Evolutionary conservation across 805 yeast species (phyloP), one percentile per base, ranked within the genome.

Genomic region (Grigorovia yakushimaensis): DNA sequence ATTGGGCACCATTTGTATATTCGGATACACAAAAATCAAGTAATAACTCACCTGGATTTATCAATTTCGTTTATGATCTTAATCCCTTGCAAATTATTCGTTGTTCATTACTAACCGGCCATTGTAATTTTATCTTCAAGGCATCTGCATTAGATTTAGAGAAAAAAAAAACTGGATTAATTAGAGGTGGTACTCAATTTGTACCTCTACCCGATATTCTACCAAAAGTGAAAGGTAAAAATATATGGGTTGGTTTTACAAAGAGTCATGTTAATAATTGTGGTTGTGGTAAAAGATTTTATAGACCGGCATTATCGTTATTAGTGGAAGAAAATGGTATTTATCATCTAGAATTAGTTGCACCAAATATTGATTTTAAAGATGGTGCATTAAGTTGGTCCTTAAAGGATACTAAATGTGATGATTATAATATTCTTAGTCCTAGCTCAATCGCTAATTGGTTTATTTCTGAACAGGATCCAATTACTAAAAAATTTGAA

Each of bases 241-340:
- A 51, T 35, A 47, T 54, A 20, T 55, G 59, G 59, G 44, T 55
- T 30, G 58, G 58, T 11, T 54, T 55, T 45, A 56, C 58, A 13
- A 51, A 54, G 40, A 38, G 46, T 30, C 56, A 52, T 30, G 40
- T 54, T 22, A 10, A 33, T n/a, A 30, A 44, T 19, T 55, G 59
- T 47, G 56, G 57, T 11, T 55, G 59, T 44, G 56, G 53, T 23
- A 20, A 17, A 6, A 39, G 20, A 37, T 54, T 45, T 39, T 51
- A 51, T 43, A 51, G 59, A 43, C 57, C 59, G 3, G 51, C 51
- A 51, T 27, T 55, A 30, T 41, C 44, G 18, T 23, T 54, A 23
- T 43, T 55, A 15, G 48, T 50, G 7, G 55, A 55, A 42, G 39
- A 46, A 27, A 38, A 49, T 39, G 55, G 54, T 42, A 47, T 47